Percentiles rank a stretch among this genome's conserved stretches.
phyloP scores from a whole-genome alignment of 2,329 filamentous ascomycete genomes.

The Talaromyces pinophilus region DNA sequence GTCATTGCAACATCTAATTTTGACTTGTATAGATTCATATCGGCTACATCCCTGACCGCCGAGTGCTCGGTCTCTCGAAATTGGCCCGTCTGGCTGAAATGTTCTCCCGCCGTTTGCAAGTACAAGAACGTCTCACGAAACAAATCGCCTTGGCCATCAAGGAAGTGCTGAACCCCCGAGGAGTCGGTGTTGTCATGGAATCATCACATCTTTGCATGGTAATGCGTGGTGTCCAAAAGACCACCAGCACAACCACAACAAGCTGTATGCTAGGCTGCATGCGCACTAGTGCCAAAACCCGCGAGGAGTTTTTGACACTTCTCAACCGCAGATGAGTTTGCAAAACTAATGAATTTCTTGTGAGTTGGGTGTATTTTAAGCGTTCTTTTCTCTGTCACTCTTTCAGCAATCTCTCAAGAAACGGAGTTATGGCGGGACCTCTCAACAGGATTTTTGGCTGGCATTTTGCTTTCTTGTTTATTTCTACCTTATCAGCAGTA shows the following conservation, averaged over 20 bases:
- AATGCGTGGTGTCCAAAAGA: slow-evolving; percentile 97
- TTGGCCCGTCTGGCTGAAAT: slow-evolving; percentile 94
- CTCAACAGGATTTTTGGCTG: slow-evolving; percentile 40
- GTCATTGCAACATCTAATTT: not conserved
- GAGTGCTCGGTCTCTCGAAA: slow-evolving; percentile 94
- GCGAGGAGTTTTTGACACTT: slow-evolving; percentile 92
- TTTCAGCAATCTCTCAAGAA: slow-evolving; percentile 10
- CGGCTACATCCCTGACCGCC: slow-evolving; percentile 88
- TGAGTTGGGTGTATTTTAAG: slow-evolving; percentile 15
- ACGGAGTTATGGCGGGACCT: slow-evolving; percentile 44
- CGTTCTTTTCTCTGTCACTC: slow-evolving; percentile 1
- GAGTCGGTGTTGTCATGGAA: slow-evolving; percentile 97
- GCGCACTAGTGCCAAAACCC: slow-evolving; percentile 85
- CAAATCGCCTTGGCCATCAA: slow-evolving; percentile 93
- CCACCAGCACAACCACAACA: slow-evolving; percentile 80
- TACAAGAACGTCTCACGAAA: slow-evolving; percentile 94
- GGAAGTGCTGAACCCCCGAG: slow-evolving; percentile 88
- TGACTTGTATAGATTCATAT: slow-evolving; percentile 81
- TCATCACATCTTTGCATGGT: slow-evolving; percentile 97
- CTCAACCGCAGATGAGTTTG: slow-evolving; percentile 56
- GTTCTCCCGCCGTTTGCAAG: slow-evolving; percentile 90
- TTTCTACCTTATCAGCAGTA: not conserved
- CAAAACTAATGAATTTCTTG: not conserved
- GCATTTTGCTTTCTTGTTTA: slow-evolving; percentile 16
- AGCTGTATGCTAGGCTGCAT: slow-evolving; percentile 98